phyloP scores from a whole-genome alignment of 495 filamentous ascomycete genomes.

The Penicillium samsonianum region DNA sequence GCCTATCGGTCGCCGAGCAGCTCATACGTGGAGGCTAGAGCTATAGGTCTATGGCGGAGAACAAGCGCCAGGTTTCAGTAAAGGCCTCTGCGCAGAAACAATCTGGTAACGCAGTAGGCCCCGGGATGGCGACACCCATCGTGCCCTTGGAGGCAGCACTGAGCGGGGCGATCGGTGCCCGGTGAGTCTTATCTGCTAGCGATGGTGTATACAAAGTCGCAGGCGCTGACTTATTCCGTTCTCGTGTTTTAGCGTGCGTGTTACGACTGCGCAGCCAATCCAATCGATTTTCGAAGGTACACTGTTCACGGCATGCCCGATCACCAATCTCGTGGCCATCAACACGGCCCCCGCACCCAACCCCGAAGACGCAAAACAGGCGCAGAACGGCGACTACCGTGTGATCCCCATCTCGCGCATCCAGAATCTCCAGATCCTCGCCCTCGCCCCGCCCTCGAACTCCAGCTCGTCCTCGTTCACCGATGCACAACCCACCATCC shows the following conservation, averaged over 20 bases:
- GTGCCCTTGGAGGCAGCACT: slow-evolving; percentile 50
- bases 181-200: slow-evolving; percentile 36
- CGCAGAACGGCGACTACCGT: slow-evolving; percentile 59
- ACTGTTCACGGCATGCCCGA: slow-evolving; percentile 66
- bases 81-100: slow-evolving; percentile 39
- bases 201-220: slow-evolving; percentile 2
- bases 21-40: slow-evolving; percentile 6
- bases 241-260: slow-evolving; percentile 52
- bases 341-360: slow-evolving; percentile 46
- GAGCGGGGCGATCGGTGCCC: slow-evolving; percentile 54
- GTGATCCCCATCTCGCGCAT: slow-evolving; percentile 65
- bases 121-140: slow-evolving; percentile 43
- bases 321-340: slow-evolving; percentile 65
- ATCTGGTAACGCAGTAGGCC: slow-evolving; percentile 27
- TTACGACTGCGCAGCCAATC: slow-evolving; percentile 57
- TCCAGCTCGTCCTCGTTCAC: slow-evolving; percentile 43
- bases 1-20: slow-evolving; percentile 8
- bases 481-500: slow-evolving; percentile 42
- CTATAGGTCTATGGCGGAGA: slow-evolving; percentile 41
- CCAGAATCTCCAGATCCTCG: slow-evolving; percentile 58
- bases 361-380: slow-evolving; percentile 40
- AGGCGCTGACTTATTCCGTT: slow-evolving; percentile 5
- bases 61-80: slow-evolving; percentile 47
- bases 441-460: slow-evolving; percentile 61
- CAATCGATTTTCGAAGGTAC: slow-evolving; percentile 59